phyloP scores from a whole-genome alignment of 352 stramenopile genomes.

The Pythium chondricola region DNA sequence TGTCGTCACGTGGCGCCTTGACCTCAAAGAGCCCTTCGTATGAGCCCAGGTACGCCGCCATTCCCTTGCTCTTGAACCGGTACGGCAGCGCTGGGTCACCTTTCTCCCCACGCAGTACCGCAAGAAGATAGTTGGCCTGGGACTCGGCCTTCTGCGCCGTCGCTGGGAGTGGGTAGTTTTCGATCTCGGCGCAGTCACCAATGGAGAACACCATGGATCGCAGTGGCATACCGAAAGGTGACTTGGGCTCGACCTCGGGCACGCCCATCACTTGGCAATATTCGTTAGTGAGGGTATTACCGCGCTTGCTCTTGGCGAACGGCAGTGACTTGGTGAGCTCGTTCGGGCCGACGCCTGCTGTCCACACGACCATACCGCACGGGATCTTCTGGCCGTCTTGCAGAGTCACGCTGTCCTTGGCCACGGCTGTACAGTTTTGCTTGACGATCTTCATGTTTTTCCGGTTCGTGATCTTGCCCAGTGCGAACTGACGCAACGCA shows the following conservation, averaged over 20 bases:
- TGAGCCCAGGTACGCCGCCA: conserved; percentile 93
- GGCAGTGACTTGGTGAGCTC: conserved; percentile 71
- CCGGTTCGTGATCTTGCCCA: conserved; percentile 77
- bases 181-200: conserved; percentile 91
- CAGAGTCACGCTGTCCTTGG: conserved; percentile 53
- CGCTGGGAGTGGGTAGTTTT: conserved; percentile 83
- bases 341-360: conserved; percentile 69
- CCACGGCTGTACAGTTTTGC: conserved; percentile 69
- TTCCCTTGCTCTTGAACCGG: conserved; percentile 80
- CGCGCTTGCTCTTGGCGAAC: conserved; percentile 73
- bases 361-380: conserved; percentile 70
- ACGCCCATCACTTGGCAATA: conserved; percentile 73
- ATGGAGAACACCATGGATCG: conserved; percentile 91
- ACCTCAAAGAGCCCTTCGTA: conserved; percentile 90
- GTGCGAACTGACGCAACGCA: conserved; percentile 58
- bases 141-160: conserved; percentile 90
- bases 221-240: conserved; percentile 59
- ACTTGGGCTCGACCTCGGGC: conserved; percentile 43
- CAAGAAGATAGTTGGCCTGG: conserved; percentile 60
- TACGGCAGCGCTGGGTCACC: conserved; percentile 47
- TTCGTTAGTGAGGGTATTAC: conserved; percentile 80
- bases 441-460: conserved; percentile 77
- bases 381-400: conserved; percentile 51
- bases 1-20: conserved; percentile 34
- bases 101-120: conserved; percentile 50